A percentile compares a stretch with the other conserved stretches of the same genome.
These are phyloP conservation scores for Rhodotorula sp. DNA, from an alignment of 1,284 basidiomycete species.

Conservation along the genomic window DNA sequence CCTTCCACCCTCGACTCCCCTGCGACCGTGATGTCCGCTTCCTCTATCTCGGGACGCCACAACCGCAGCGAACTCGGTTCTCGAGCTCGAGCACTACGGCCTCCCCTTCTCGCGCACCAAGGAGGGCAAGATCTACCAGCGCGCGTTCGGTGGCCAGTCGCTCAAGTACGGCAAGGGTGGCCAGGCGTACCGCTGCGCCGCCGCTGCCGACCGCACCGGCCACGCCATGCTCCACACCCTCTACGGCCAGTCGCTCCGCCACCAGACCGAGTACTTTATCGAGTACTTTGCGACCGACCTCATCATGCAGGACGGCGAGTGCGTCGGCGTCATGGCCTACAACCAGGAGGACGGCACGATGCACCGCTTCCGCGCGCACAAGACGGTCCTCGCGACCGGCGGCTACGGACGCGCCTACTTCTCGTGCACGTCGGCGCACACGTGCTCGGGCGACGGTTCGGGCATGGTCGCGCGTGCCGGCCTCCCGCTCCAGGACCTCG, in stretches of 20 bases:
- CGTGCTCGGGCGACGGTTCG: slow-evolving; percentile 98
- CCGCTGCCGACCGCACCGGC: slow-evolving; percentile 97
- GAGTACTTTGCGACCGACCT: slow-evolving; percentile 97
- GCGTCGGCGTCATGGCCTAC: slow-evolving; percentile 97
- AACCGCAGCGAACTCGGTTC: slow-evolving; percentile 26
- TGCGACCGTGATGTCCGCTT: background rate
- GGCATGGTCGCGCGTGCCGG: slow-evolving; percentile 98
- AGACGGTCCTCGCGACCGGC: slow-evolving; percentile 97
- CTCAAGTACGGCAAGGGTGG: slow-evolving; percentile 97
- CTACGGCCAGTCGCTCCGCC: slow-evolving; percentile 90
- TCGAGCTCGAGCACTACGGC: slow-evolving; percentile 95
- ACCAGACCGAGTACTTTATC: slow-evolving; percentile 99
- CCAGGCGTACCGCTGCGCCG: slow-evolving; percentile 98
- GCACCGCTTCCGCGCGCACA: slow-evolving; percentile 97
- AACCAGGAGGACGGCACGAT: slow-evolving; percentile 99
- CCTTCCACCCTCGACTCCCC: background rate
- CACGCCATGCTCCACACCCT: slow-evolving; percentile 98
- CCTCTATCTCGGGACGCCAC: background rate
- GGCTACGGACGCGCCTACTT: slow-evolving; percentile 99
- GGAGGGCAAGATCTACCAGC: slow-evolving; percentile 99
- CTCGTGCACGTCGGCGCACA: slow-evolving; percentile 98
- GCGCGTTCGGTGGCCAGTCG: slow-evolving; percentile 98
- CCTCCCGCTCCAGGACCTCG: slow-evolving; percentile 92
- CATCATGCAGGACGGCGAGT: slow-evolving; percentile 98
- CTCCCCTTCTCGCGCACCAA: slow-evolving; percentile 98